Evolutionary conservation across 2,329 filamentous ascomycete species (phyloP).

Genomic region (Penicillium psychrosexuale): DNA sequence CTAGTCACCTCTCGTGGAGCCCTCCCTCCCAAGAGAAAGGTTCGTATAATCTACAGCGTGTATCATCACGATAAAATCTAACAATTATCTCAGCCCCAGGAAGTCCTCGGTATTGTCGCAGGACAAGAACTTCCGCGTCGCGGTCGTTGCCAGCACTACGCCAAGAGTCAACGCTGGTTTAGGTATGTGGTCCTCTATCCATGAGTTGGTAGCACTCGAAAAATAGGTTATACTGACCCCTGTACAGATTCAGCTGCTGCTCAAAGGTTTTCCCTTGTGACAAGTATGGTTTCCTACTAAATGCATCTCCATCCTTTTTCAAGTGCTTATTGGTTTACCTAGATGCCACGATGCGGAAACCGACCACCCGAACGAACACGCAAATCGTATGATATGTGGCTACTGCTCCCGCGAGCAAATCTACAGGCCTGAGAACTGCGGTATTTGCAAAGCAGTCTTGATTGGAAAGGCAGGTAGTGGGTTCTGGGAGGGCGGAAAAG

Average conservation of each 20-base stretch:
- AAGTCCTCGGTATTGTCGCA: constrained; percentile 54
- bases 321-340: constrained; percentile 2
- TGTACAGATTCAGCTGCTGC: constrained; percentile 54
- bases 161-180: constrained; percentile 57
- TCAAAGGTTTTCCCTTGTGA: constrained; percentile 57
- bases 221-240: constrained; percentile 8
- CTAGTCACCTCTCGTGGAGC: constrained; percentile 31
- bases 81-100: constrained; percentile 38
- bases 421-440: constrained; percentile 72
- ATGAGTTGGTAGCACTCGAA: background rate
- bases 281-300: constrained; percentile 40
- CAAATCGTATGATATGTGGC: constrained; percentile 78
- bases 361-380: constrained; percentile 75
- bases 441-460: constrained; percentile 67
- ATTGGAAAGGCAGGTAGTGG: constrained; percentile 65
- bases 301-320: background rate
- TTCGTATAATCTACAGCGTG: constrained; percentile 17
- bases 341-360: constrained; percentile 71
- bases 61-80: background rate
- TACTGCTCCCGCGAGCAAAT: constrained; percentile 78
- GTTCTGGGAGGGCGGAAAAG: constrained; percentile 86
- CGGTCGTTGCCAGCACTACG: constrained; percentile 54
- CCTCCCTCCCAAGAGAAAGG: constrained; percentile 37
- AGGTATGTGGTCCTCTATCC: constrained; percentile 34
- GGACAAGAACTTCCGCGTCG: constrained; percentile 54